These are phyloP conservation scores for Talaromyces sp. DNA, from an alignment of 2,329 filamentous ascomycete genomes.

Conservation along the genomic window DNA sequence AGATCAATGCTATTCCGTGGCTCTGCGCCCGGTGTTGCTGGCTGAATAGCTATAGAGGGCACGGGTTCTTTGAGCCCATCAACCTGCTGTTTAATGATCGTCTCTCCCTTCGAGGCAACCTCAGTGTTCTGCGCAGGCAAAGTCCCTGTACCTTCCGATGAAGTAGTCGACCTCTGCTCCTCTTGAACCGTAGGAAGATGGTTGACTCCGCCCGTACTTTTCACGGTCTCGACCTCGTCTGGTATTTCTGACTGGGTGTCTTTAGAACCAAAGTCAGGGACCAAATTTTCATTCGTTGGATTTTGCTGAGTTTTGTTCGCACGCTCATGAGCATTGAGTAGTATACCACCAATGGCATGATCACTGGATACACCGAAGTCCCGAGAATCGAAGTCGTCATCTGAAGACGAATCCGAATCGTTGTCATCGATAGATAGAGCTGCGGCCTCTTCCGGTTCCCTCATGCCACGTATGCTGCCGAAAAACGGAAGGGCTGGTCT, in stretches of 20 bases:
- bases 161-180: slow-evolving; percentile 2
- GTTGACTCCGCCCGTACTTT: background rate
- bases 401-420: slow-evolving; percentile 33
- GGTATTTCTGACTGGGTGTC: background rate
- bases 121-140: background rate
- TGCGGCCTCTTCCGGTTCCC: slow-evolving; percentile 17
- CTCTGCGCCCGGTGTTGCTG: slow-evolving; percentile 45
- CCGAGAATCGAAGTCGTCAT: slow-evolving; percentile 39
- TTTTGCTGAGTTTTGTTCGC: background rate
- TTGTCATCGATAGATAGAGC: slow-evolving; percentile 24
- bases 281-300: background rate
- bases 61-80: slow-evolving; percentile 20
- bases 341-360: slow-evolving; percentile 46
- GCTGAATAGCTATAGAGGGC: slow-evolving; percentile 44
- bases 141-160: background rate
- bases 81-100: background rate
- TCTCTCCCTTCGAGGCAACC: background rate
- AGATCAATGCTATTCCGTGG: slow-evolving; percentile 20
- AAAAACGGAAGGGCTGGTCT: slow-evolving; percentile 57
- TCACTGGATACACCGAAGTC: slow-evolving; percentile 47
- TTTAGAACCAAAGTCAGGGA: background rate
- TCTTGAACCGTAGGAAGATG: slow-evolving; percentile 11
- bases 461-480: slow-evolving; percentile 54
- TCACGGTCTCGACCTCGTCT: background rate
- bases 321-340: slow-evolving; percentile 35